phyloP scores from a whole-genome alignment of 441 rosid species.

The Croton setiger region DNA sequence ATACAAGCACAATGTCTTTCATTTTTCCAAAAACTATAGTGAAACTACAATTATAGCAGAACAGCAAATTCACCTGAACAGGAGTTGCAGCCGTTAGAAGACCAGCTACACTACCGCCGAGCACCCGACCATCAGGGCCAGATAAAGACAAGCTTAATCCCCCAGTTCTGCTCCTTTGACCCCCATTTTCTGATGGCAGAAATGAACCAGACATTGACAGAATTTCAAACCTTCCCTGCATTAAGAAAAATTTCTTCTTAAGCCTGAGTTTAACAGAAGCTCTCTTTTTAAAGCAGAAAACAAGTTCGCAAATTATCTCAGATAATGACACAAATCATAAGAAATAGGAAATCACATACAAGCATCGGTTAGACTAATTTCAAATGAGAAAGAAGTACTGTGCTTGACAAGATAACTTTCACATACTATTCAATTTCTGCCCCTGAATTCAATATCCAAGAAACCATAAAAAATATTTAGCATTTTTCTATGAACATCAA shows the following conservation, averaged over 20 bases:
- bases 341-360: neutral
- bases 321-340: neutral
- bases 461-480: neutral
- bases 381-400: neutral
- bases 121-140: slow-evolving; percentile 57
- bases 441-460: neutral
- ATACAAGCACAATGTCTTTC: neutral
- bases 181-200: slow-evolving; percentile 37
- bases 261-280: neutral
- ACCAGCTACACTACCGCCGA: slow-evolving; percentile 58
- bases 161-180: slow-evolving; percentile 49
- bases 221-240: slow-evolving; percentile 62
- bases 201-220: slow-evolving; percentile 54
- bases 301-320: neutral
- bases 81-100: slow-evolving; percentile 51
- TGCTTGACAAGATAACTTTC: neutral
- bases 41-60: neutral
- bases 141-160: slow-evolving; percentile 49
- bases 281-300: neutral
- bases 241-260: slow-evolving; percentile 3
- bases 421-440: neutral
- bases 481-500: neutral
- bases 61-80: slow-evolving; percentile 38
- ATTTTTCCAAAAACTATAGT: neutral
- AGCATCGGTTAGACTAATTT: neutral